Base-by-base conservation (phyloP, 495 filamentous ascomycete species). In the Jackrogersella multiformis region DNA sequence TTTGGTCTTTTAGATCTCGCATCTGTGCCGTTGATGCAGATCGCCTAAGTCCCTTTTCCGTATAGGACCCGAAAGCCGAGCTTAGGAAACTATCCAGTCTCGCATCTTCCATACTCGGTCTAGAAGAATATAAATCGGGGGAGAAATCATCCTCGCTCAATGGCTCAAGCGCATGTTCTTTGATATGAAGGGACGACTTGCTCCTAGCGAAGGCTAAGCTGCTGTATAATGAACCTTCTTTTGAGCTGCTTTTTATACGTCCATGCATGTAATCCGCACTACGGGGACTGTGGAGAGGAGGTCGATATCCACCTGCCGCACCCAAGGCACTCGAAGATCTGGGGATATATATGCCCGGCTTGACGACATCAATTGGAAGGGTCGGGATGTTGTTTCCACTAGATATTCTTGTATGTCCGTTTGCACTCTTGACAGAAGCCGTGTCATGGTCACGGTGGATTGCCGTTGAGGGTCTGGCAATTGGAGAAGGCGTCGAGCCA, bases 1-100 rank as follows among this genome's bases (percentile, higher is more conserved):
- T 95, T 79, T 99, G 93, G 65, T 94, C 90, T 53, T 91, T 90
- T 13, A 98, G 81, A 72, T 92, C 91, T 21, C 90, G 86, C 77
- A 96, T 92, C 70, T 93, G 91, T 23, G 85, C 80, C 30, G 88
- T 85, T 13, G 86, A 88, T 23, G 79, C 75, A 13, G 87, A 84
- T 56, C 85, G 74, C 49, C 76, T 80, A 1, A 87, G 61, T 5
- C 74, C 78, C 26, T 76, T 75, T n/a, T 78, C 77, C 28, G 73
- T 58, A 15, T 60, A 77, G 5, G 74, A 62, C 4, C 77, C 78
- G 20, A 74, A 76, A 3, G 74, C 76, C 0, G 81, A 78, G 48
- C 76, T 83, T 2, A 81, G 70, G 42, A 79, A 77, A 15, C 56
- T 56, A 54, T 77, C 75, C 4, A 74, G 52, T 41, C 72, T 70